Conservation (phyloP, 2,329 filamentous ascomycete species). For the Lasiodiplodia sp. region DNA sequence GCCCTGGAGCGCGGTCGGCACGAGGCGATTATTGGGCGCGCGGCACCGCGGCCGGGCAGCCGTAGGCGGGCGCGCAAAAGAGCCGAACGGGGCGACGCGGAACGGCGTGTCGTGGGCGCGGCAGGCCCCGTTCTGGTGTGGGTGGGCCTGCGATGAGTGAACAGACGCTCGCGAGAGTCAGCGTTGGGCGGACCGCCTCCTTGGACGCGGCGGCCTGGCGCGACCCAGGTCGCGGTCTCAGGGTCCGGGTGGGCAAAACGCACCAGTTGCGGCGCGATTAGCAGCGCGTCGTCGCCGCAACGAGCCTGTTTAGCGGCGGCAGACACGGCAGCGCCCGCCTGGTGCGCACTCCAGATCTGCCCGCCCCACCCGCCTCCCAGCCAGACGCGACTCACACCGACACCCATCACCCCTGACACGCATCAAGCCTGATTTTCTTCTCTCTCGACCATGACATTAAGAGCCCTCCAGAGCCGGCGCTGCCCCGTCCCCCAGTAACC, state of each 20-base stretch:
- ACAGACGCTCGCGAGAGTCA: background rate
- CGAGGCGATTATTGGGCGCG: background rate
- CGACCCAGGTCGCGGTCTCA: background rate
- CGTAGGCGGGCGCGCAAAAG: background rate
- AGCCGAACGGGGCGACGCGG: background rate
- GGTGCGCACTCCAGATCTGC: conserved; percentile 24
- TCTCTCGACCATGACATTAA: conserved; percentile 24
- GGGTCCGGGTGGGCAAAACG: background rate
- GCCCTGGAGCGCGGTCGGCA: background rate
- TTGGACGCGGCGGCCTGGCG: background rate
- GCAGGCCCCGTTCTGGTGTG: too few relatives aligned
- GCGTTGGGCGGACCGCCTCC: conserved; percentile 2
- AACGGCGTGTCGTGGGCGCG: background rate
- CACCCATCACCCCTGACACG: conserved; percentile 21
- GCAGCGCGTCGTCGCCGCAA: background rate
- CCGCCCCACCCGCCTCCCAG: background rate
- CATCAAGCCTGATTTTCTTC: conserved; percentile 18
- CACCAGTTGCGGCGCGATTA: background rate
- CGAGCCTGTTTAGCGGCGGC: conserved; percentile 15
- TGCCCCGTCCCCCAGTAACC: background rate
- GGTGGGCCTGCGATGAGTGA: background rate
- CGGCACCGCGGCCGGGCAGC: background rate
- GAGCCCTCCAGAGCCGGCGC: conserved; percentile 1
- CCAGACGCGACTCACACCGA: conserved; percentile 21
- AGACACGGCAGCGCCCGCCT: conserved; percentile 23